These are phyloP conservation scores for Pugionium cornutum DNA, from an alignment of 345 rosid species.

Conservation along the genomic window DNA sequence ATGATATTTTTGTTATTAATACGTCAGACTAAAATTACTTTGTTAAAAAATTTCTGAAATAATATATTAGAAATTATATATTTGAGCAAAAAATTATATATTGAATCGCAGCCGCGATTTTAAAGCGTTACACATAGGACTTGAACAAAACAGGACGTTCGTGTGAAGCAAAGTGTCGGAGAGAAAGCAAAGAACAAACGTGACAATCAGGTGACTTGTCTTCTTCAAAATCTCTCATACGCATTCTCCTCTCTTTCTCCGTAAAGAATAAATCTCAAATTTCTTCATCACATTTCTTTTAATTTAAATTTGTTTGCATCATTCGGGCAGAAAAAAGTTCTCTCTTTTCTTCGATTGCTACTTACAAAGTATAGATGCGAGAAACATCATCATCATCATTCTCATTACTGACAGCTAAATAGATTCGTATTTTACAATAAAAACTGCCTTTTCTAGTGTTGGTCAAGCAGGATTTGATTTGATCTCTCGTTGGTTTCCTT, in stretches of 20 bases:
- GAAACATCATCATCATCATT: constrained; percentile 32
- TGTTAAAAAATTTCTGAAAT: too few relatives aligned
- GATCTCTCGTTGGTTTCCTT: constrained; percentile 41
- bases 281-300: constrained; percentile 35
- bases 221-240: constrained; percentile 19
- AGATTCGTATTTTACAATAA: constrained; percentile 7
- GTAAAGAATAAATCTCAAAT: constrained; percentile 40
- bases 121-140: constrained; percentile 22
- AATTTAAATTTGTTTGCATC: constrained; percentile 19
- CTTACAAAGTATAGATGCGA: constrained; percentile 22
- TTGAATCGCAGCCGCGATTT: constrained; percentile 20
- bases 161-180: constrained; percentile 34
- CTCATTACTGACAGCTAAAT: constrained; percentile 21
- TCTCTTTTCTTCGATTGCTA: not conserved
- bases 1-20: too few relatives aligned
- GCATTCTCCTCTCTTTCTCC: constrained; percentile 39
- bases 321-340: constrained; percentile 8
- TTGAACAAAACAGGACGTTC: constrained; percentile 38
- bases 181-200: constrained; percentile 35
- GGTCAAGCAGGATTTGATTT: constrained; percentile 31
- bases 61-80: too few relatives aligned
- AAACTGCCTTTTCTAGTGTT: constrained; percentile 12
- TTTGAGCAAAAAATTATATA: too few relatives aligned
- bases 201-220: constrained; percentile 20
- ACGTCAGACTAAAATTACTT: too few relatives aligned